phyloP scores from a whole-genome alignment of 1,284 basidiomycete genomes.

The Cystobasidiaceae sp. region DNA sequence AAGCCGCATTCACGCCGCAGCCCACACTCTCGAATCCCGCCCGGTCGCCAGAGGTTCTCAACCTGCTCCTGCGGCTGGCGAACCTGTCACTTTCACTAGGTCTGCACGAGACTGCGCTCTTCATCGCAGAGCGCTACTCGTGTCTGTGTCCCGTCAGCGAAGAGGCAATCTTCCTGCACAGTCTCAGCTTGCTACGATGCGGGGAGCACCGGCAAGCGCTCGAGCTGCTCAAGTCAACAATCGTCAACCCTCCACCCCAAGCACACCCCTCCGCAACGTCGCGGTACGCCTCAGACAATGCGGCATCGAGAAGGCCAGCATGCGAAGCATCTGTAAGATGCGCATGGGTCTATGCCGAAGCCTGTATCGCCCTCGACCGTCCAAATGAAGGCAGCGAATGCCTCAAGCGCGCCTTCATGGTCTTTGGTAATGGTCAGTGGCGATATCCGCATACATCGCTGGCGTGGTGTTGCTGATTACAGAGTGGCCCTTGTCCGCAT shows the following conservation, averaged over 20 bases:
- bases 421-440: constrained; percentile 16
- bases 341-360: constrained; percentile 40
- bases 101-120: constrained; percentile 37
- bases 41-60: constrained; percentile 24
- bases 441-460: too few species aligned
- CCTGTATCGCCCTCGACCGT: constrained; percentile 34
- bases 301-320: constrained; percentile 34
- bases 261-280: neutral
- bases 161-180: constrained; percentile 35
- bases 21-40: constrained; percentile 25
- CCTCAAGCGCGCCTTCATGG: constrained; percentile 30
- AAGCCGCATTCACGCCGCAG: constrained; percentile 10
- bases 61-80: constrained; percentile 26
- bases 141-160: constrained; percentile 39
- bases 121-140: constrained; percentile 41
- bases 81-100: constrained; percentile 12
- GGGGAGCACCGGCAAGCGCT: constrained; percentile 35
- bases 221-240: constrained; percentile 34
- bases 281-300: neutral
- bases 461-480: too few species aligned
- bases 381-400: constrained; percentile 41
- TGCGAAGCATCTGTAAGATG: constrained; percentile 39
- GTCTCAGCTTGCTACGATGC: constrained; percentile 26
- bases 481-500: too few species aligned
- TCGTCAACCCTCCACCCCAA: constrained; percentile 28